Percentiles rank a stretch among this genome's conserved stretches.
phyloP scores from a whole-genome alignment of 78 protist genomes.

The Paulinella micropora region DNA sequence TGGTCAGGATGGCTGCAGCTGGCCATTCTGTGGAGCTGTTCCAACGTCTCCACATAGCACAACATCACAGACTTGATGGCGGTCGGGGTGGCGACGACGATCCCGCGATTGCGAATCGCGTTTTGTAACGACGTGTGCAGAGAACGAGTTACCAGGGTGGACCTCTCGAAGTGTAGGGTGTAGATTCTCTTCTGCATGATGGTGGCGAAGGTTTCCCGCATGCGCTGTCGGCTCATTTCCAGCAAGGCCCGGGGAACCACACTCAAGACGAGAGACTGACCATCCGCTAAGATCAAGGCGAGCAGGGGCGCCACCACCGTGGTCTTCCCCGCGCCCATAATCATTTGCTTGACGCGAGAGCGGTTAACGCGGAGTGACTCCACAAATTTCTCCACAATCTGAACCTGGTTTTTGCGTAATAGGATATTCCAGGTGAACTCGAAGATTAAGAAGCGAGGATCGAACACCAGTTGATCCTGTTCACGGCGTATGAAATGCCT shows the following conservation, averaged over 20 bases:
- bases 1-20: neutral
- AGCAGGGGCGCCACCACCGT: slow-evolving; percentile 45
- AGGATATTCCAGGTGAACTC: slow-evolving; percentile 40
- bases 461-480: neutral
- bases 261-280: slow-evolving; percentile 13
- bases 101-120: slow-evolving; percentile 25
- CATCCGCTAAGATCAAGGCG: slow-evolving; percentile 31
- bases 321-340: slow-evolving; percentile 63
- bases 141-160: neutral
- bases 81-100: slow-evolving; percentile 37
- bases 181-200: slow-evolving; percentile 35
- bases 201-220: slow-evolving; percentile 33
- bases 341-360: slow-evolving; percentile 36
- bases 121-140: neutral
- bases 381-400: neutral
- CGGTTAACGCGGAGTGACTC: neutral
- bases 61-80: slow-evolving; percentile 34
- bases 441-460: slow-evolving; percentile 44
- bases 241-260: slow-evolving; percentile 47
- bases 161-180: slow-evolving; percentile 35
- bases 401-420: slow-evolving; percentile 29
- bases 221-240: slow-evolving; percentile 23
- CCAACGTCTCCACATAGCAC: slow-evolving; percentile 21
- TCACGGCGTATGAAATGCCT: neutral
- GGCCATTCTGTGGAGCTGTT: neutral